Base-by-base conservation (phyloP, 164 flowering plant species). In the Stephania cephalantha region DNA sequence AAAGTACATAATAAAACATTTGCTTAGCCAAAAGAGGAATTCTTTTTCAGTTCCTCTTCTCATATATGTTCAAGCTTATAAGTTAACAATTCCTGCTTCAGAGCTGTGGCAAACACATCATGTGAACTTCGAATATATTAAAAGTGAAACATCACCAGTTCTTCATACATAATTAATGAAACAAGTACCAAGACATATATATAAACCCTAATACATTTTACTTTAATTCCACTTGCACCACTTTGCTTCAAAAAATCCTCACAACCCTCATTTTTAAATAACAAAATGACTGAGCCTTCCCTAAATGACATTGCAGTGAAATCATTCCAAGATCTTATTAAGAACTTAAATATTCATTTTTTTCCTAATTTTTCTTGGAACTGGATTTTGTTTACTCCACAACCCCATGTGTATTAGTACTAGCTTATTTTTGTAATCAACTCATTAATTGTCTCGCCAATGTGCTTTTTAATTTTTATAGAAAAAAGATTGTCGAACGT, bases 121-220 rank as follows among this genome's bases (percentile, higher is more conserved):
- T 73, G 78, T 79, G 78, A 69, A 44, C 65, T 44, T 71, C 20
- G 46, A 10, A 74, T 17, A 52, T 45, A 68, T 7, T 46, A 46
- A 46, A 78, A 45, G 63, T 55, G 63, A 58, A 45, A 29, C 7
- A 69, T 25, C 66, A 76, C 35, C 61, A 31, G 73, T 17, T 10
- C 42, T 72, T 76, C 66, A 73, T 61, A 73, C 53, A 73, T 48
- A 73, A 64, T 61, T 48, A 58, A 35, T 61, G 73, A 74, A 76
- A 76, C 82, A 76, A 70, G 69, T 53, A 20, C 66, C 79, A 73
- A 80, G 77, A 74, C 68, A 73, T 72, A 46, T 25, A 25, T 25
- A 25, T 55, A 68, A 70, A 71, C 18, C 64, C 15, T 73, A 79
- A 4, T 35, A 35, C 42, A 35, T 35, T 35, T 35, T 35, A 70